Evolutionary conservation across 75 land plant species (phyloP), one percentile per base, ranked within the genome.

Genomic region (Pinus tabuliformis): DNA sequence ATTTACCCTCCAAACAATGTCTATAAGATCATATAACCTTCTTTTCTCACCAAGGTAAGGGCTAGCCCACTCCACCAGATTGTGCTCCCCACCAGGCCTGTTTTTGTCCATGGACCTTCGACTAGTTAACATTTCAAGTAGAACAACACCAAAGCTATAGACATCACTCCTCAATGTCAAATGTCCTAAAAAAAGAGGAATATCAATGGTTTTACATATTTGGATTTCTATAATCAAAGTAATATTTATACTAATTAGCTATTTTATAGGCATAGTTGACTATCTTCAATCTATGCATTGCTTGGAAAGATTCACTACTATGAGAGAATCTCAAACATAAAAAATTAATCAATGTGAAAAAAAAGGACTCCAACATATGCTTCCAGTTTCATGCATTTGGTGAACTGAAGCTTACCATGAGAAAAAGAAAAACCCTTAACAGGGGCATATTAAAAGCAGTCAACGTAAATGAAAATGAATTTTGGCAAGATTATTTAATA

Each of bases 131-230:
- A 89, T 78, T 74, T 89, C 91, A 74, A 89, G 89, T 0, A 87
- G 77, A 39, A 89, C 89, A 52, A 89, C 89, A 57, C 91, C 89
- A 82, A 89, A 89, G 78, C 91, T 89, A 60, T 84, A 89, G 49
- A 89, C 91, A 75, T 89, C 89, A 73, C 89, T 89, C 79, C 83
- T 89, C 65, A 85, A 80, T 30, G 91, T 89, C 57, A 87, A 78
- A 80, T 89, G 89, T 26, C 91, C 91, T 87, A 88, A 14, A 36
- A 57, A 76, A 76, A 5, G 22, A 75, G 11, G 58, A 4, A 64
- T 17, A 20, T 30, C 66, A 64, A 64, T 64, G 68, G 68, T 30
- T 63, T 30, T 37, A 17, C 30, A 49, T 49, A 37, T 14, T 33
- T 36, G 42, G 37, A 64, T 64, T 64, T 8, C 42, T 33, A 16